Percentiles rank a stretch among this genome's conserved stretches.
These are phyloP conservation scores for Auricularia cornea DNA, from an alignment of 768 basidiomycete species.

Conservation along the genomic window DNA sequence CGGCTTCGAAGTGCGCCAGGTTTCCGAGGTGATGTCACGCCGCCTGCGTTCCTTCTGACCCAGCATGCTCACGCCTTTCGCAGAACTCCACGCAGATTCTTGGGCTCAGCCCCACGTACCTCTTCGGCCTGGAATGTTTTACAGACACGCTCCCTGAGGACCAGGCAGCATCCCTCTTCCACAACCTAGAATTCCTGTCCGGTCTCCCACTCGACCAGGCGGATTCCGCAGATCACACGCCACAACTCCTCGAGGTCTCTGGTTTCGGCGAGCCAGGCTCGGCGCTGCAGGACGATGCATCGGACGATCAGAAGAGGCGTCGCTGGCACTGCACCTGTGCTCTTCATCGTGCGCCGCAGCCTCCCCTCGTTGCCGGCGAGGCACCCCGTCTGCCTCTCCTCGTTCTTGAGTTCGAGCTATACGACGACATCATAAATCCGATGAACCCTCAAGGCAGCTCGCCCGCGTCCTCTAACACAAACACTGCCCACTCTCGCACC, in stretches of 20 bases:
- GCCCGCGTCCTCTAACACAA: not conserved
- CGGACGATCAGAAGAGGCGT: conserved; percentile 24
- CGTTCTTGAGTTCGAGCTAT: conserved; percentile 75
- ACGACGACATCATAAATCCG: conserved; percentile 61
- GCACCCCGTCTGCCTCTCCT: conserved; percentile 32
- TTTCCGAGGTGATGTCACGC: conserved; percentile 66
- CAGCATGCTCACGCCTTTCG: conserved; percentile 18
- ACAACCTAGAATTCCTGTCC: conserved; percentile 61
- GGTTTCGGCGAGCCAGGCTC: conserved; percentile 66
- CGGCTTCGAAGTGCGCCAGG: conserved; percentile 57
- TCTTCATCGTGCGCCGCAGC: conserved; percentile 43
- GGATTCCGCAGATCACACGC: conserved; percentile 35
- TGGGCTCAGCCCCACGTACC: conserved; percentile 59
- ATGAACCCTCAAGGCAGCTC: conserved; percentile 40
- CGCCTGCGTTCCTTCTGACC: too few species aligned
- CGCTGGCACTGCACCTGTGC: conserved; percentile 67
- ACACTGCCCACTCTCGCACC: too few species aligned
- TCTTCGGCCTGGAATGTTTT: conserved; percentile 67
- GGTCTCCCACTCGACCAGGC: conserved; percentile 36
- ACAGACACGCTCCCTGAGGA: conserved; percentile 57
- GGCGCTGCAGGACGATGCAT: conserved; percentile 21
- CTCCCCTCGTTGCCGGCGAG: not conserved
- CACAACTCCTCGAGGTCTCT: conserved; percentile 60
- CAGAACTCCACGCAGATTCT: conserved; percentile 63
- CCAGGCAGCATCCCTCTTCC: conserved; percentile 61